Percentiles rank a stretch among this genome's conserved stretches.
Evolutionary conservation across 208 protist species (phyloP).

Genomic region (Leptomonas pyrrhocoris): DNA sequence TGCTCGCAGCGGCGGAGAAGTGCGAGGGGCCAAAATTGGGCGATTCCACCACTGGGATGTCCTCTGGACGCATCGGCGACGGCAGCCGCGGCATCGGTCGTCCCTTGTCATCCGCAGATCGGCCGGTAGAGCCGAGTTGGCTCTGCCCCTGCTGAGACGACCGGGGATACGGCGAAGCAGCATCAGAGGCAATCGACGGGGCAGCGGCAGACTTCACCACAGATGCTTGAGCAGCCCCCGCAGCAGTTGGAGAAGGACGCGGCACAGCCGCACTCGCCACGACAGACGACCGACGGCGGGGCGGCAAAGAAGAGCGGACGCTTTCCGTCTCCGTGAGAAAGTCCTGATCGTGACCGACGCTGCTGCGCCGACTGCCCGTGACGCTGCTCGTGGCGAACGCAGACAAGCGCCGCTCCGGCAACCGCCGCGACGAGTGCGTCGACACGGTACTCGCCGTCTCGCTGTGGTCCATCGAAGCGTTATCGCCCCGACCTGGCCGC

Average conservation of each 20-base stretch:
- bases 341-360: conserved; percentile 1
- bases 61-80: conserved; percentile 4
- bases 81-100: background rate
- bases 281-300: conserved; percentile 17
- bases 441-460: conserved; percentile 5
- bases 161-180: background rate
- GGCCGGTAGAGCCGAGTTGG: background rate
- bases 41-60: conserved; percentile 8
- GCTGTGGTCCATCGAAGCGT: background rate
- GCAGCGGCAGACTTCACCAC: background rate
- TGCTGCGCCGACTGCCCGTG: conserved; percentile 1
- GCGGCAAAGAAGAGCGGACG: conserved; percentile 25
- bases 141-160: background rate
- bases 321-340: conserved; percentile 11
- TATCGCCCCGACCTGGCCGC: background rate
- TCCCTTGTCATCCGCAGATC: background rate
- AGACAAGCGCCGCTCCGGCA: conserved; percentile 22
- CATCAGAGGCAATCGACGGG: background rate
- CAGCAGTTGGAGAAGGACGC: background rate
- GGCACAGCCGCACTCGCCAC: background rate
- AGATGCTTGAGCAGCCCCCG: background rate
- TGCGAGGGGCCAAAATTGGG: background rate
- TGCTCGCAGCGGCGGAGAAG: background rate
- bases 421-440: conserved; percentile 21
- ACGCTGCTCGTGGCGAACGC: conserved; percentile 1